These are phyloP conservation scores for Rhynchosporium graminicola DNA, from an alignment of 2,329 filamentous ascomycete species.

Conservation along the genomic window DNA sequence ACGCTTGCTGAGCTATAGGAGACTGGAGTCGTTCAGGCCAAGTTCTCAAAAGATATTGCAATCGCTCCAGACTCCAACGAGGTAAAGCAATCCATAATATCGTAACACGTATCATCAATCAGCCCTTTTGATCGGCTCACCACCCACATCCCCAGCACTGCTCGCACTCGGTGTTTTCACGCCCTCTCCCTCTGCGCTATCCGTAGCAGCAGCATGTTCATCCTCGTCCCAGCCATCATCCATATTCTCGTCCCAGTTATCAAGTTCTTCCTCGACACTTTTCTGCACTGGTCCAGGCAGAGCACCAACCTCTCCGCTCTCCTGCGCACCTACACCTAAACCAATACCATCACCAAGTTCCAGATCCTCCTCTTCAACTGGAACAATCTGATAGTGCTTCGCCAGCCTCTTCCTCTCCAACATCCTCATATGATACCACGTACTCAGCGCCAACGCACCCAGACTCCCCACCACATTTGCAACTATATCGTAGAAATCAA, in stretches of 20 bases:
- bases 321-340: constrained; percentile 51
- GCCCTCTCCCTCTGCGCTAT: constrained; percentile 38
- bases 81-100: constrained; percentile 27
- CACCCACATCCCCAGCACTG: constrained; percentile 38
- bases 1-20: not conserved
- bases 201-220: constrained; percentile 41
- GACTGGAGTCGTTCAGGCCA: no score
- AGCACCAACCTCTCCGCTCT: constrained; percentile 60
- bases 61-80: constrained; percentile 9
- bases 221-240: constrained; percentile 63
- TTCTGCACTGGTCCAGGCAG: constrained; percentile 37
- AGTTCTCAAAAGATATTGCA: not conserved
- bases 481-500: constrained; percentile 81
- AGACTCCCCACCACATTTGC: constrained; percentile 84
- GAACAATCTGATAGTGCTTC: constrained; percentile 70
- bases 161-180: constrained; percentile 42
- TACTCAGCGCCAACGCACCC: constrained; percentile 70
- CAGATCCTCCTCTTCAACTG: constrained; percentile 66
- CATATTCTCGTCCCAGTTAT: constrained; percentile 91
- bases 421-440: constrained; percentile 96
- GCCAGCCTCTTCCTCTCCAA: constrained; percentile 78
- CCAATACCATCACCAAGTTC: constrained; percentile 67
- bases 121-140: constrained; percentile 38
- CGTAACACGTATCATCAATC: constrained; percentile 35
- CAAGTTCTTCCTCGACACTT: constrained; percentile 75